phyloP scores from a whole-genome alignment of 2,329 filamentous ascomycete genomes.

The Trichoderma simmonsii region DNA sequence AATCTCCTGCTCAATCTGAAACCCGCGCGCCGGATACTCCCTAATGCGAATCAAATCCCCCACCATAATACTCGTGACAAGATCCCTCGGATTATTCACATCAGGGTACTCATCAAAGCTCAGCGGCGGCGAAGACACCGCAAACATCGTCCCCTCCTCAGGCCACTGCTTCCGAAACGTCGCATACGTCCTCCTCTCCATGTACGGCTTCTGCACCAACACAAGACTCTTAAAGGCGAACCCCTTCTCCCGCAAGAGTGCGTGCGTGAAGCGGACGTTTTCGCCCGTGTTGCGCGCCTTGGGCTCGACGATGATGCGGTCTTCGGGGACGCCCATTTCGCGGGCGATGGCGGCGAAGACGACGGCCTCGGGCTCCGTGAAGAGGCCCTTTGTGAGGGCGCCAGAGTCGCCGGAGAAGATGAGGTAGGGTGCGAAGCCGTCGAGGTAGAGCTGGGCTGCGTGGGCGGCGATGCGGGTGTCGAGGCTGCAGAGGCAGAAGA shows the following conservation, averaged over 20 bases:
- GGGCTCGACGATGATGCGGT: slow-evolving; percentile 39
- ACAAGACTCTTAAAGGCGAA: slow-evolving; percentile 34
- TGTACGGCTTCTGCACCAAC: slow-evolving; percentile 48
- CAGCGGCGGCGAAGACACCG: slow-evolving; percentile 41
- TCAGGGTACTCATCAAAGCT: slow-evolving; percentile 41
- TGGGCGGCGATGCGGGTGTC: slow-evolving; percentile 43
- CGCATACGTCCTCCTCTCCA: slow-evolving; percentile 46
- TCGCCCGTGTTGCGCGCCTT: slow-evolving; percentile 45
- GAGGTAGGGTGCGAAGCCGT: slow-evolving; percentile 37
- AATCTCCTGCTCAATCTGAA: slow-evolving; percentile 43
- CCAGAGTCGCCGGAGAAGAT: slow-evolving; percentile 45
- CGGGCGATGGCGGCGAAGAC: slow-evolving; percentile 42
- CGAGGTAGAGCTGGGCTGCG: slow-evolving; percentile 42
- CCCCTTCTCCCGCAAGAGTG: slow-evolving; percentile 30
- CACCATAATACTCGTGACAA: slow-evolving; percentile 45
- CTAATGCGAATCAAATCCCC: slow-evolving; percentile 43
- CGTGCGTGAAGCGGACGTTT: slow-evolving; percentile 44
- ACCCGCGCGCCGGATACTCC: slow-evolving; percentile 42
- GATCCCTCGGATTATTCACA: slow-evolving; percentile 38
- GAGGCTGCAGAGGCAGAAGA: slow-evolving; percentile 48
- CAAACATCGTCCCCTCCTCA: slow-evolving; percentile 31
- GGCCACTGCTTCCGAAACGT: slow-evolving; percentile 49
- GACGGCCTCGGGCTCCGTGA: slow-evolving; percentile 41
- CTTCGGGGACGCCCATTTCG: slow-evolving; percentile 38
- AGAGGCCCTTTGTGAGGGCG: slow-evolving; percentile 39